phyloP scores from a whole-genome alignment of 495 filamentous ascomycete genomes.

The Oidiodendron maius region DNA sequence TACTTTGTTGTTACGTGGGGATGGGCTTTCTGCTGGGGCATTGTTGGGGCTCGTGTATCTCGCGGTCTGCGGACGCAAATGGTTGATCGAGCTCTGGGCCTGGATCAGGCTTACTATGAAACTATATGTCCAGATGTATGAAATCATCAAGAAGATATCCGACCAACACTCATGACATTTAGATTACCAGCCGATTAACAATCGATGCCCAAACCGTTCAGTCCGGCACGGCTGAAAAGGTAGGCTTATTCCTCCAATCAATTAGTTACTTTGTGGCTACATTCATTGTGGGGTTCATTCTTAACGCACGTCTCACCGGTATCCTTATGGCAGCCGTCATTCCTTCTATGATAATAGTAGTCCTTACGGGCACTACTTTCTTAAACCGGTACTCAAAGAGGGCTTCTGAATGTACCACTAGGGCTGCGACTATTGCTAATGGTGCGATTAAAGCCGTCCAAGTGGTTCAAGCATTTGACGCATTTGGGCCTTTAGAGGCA shows the following conservation, averaged over 20 bases:
- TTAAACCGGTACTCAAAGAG: constrained; percentile 51
- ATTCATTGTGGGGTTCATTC: constrained; percentile 60
- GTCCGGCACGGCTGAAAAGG: constrained; percentile 59
- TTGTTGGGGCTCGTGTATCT: constrained; percentile 56
- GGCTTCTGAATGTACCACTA: constrained; percentile 44
- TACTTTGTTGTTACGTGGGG: constrained; percentile 57
- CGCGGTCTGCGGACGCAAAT: constrained; percentile 55
- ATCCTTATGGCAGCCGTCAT: constrained; percentile 48
- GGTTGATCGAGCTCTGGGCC: constrained; percentile 51
- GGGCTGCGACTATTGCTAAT: constrained; percentile 40
- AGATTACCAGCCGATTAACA: constrained; percentile 57
- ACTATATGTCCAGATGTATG: constrained; percentile 54
- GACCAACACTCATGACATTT: too few species aligned
- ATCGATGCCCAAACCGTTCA: constrained; percentile 47
- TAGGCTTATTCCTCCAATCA: constrained; percentile 52
- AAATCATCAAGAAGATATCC: constrained; percentile 38
- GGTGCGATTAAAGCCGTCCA: constrained; percentile 43
- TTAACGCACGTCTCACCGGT: constrained; percentile 50
- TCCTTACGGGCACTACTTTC: constrained; percentile 42
- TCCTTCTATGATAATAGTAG: constrained; percentile 46
- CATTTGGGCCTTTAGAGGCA: constrained; percentile 28
- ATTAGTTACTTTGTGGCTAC: constrained; percentile 57
- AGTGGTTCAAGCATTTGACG: constrained; percentile 49
- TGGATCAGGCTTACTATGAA: constrained; percentile 58
- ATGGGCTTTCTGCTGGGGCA: constrained; percentile 51